Percentiles rank a stretch among this genome's conserved stretches.
These are phyloP conservation scores for Ceratonia siliqua DNA, from an alignment of 306 rosid genomes.

Conservation along the genomic window DNA sequence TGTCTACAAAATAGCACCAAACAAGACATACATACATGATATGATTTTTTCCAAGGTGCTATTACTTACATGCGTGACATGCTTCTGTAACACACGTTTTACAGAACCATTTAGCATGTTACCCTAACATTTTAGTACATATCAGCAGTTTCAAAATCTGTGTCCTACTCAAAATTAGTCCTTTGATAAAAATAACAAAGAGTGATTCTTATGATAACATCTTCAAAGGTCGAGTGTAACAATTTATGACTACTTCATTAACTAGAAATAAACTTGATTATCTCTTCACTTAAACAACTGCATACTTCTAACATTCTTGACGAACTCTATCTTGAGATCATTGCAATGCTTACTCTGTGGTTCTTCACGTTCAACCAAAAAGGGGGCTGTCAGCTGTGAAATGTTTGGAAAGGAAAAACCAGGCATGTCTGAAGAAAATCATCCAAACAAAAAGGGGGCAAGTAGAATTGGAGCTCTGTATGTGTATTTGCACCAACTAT, in stretches of 20 bases:
- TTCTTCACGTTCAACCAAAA: not conserved
- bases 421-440: not conserved
- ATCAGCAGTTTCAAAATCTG: not conserved
- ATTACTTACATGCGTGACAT: not conserved
- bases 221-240: not conserved
- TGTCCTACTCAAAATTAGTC: not conserved
- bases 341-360: not conserved
- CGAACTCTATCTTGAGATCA: not conserved
- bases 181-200: not conserved
- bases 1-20: not conserved
- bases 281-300: not conserved
- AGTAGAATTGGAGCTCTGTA: not conserved
- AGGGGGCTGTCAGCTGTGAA: not conserved
- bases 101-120: slow-evolving; percentile 14
- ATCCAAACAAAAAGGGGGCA: not conserved
- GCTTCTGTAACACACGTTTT: not conserved
- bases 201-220: not conserved
- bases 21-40: not conserved
- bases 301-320: not conserved
- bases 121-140: not conserved
- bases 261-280: not conserved
- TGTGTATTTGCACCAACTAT: not conserved
- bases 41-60: not conserved
- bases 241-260: not conserved
- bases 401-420: not conserved